Base-by-base conservation (phyloP, 495 filamentous ascomycete genomes). In the Rusavskia elegans region DNA sequence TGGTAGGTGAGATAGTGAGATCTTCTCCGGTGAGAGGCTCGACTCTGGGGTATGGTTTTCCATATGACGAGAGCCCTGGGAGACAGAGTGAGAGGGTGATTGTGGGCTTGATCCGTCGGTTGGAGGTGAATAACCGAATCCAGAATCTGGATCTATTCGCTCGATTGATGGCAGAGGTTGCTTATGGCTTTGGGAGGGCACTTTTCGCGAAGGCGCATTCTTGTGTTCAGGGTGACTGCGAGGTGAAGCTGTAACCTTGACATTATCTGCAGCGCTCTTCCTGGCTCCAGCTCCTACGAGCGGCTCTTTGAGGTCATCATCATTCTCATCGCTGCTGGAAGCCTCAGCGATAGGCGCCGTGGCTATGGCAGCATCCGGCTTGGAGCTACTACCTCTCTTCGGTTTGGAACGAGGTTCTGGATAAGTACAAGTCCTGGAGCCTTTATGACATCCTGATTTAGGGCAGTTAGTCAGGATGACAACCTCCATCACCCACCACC, bases 341-440 rank as follows among this genome's bases (percentile, higher is more conserved):
- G 58, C 72, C 50, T 46, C 44, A 29, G 7, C 6, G 14, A 46
- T 71, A 56, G 48, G 61, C 65, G 41, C 67, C 64, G 16, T 67
- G 59, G 57, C 68, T 70, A 41, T 67, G 17, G 44, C 44, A 9
- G 19, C 6, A 60, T 20, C 70, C 66, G 4, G 65, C 57, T 63
- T 79, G 74, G 58, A 52, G 55, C 69, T 67, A 23, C 63, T 58
- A 50, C 32, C 32, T 11, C 64, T 25, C 55, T 73, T 79, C 36
- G 57, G 45, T 27, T 72, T 53, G 25, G 75, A 67, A n/a, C 76
- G 62, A 19, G 79, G 74, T 37, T 84, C 83, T 10, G 88, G 86
- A 64, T 90, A 95, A 49, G 79, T 70, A 60, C 89, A 95, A 35
- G 89, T 85, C 63, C 89, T 74, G 54, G 77, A 83, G 35, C 87